Base-by-base conservation (phyloP, 345 rosid species). In the Salix udensis region DNA sequence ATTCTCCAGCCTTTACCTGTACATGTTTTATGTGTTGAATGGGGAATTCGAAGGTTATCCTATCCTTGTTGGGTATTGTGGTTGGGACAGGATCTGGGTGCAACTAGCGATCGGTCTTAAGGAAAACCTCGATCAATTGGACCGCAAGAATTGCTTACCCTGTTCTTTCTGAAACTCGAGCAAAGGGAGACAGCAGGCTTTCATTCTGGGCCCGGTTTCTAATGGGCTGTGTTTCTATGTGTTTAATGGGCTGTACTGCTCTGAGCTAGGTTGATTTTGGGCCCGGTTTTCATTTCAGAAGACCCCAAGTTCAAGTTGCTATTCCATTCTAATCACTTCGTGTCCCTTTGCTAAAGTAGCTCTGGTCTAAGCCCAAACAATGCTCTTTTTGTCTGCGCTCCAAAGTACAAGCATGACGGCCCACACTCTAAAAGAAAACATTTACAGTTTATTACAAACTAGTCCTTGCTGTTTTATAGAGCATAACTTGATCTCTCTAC, bases 31-130 rank as follows among this genome's bases (percentile, higher is more conserved):
- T 34, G 37, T 34, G 6, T 34, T 34, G 37, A 4, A 34, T 4
- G 34, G 34, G 34, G 34, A 31, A 4, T 40, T 40, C 44, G 44
- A 40, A 40, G 77, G 70, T 44, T 18, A 46, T 65, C 2, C 7
- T 74, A 21, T 26, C 60, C 5, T 12, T 65, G n/a, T 6, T 65
- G 64, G 71, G 14, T 1, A 48, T 28, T 65, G 50, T 70, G 34
- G 60, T 74, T 11, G 77, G 77, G 10, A 70, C 77, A 46, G 62
- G 69, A 46, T 65, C 65, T 21, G 77, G 77, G 77, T 16, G 61
- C 77, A 74, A 48, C 50, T 3, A 42, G 28, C 10, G 77, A 74
- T 30, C 28, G 36, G 4, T 34, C 36, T 65, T 1, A 74, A 74
- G 46, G 13, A 26, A 30, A 65, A 65, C 28, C 58, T 65, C 5